These are phyloP conservation scores for Lachancea thermotolerans DNA, from an alignment of 805 yeast genomes.

Conservation along the genomic window DNA sequence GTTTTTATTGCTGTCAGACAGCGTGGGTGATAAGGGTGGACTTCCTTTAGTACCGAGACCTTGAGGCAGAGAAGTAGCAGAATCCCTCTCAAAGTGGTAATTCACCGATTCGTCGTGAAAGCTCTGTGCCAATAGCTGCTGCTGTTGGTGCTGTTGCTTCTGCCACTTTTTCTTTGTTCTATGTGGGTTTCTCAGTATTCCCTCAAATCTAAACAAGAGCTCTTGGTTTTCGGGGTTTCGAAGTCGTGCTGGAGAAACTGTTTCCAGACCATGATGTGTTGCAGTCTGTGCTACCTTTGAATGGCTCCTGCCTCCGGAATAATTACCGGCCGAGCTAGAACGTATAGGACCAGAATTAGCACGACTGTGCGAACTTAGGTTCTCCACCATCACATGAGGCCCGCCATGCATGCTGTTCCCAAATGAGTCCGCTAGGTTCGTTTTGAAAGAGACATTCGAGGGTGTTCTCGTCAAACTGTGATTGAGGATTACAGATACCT, in stretches of 20 bases:
- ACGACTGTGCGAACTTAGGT: conserved; percentile 15
- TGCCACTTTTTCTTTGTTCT: conserved; percentile 30
- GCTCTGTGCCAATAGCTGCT: conserved; percentile 21
- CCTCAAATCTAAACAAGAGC: conserved; percentile 39
- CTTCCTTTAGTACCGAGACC: neutral
- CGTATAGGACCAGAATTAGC: conserved; percentile 15
- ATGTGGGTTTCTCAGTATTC: conserved; percentile 34
- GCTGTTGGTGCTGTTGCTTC: conserved; percentile 21
- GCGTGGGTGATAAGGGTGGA: conserved; percentile 4
- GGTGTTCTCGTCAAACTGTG: conserved; percentile 66
- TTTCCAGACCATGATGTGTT: conserved; percentile 20
- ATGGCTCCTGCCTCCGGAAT: neutral
- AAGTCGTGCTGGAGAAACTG: conserved; percentile 17
- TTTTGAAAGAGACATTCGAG: conserved; percentile 71
- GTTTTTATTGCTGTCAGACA: conserved; percentile 1
- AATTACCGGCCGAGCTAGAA: conserved; percentile 7
- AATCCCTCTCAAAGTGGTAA: conserved; percentile 1
- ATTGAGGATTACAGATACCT: conserved; percentile 68
- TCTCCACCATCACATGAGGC: conserved; percentile 4
- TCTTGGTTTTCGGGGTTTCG: conserved; percentile 32
- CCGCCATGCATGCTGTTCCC: conserved; percentile 28
- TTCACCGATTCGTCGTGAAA: conserved; percentile 16
- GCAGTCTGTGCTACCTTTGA: conserved; percentile 7
- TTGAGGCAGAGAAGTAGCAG: neutral
- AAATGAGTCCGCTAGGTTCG: conserved; percentile 64